Percentiles rank a stretch among this genome's conserved stretches.
Evolutionary conservation across 2,329 filamentous ascomycete species (phyloP).

Genomic region (Harringtonia aguacate): DNA sequence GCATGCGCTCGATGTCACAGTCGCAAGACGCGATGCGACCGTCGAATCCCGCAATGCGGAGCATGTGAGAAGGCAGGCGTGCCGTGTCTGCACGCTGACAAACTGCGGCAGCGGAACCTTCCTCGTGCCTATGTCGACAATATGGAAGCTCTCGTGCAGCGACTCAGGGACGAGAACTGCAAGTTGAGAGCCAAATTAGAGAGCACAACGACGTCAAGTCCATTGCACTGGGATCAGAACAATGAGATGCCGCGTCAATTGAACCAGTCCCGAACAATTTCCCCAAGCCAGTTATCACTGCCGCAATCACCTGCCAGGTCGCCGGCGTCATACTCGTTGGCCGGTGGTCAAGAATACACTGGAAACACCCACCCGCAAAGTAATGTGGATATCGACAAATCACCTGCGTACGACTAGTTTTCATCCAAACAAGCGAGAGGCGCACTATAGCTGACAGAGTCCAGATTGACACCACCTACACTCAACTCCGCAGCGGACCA

Average conservation of each 20-base stretch:
- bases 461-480: no score
- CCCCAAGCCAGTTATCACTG: no score
- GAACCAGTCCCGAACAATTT: no score
- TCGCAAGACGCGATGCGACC: constrained; percentile 12
- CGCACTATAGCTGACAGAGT: no score
- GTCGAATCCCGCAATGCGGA: constrained; percentile 9
- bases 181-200: neutral
- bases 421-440: no score
- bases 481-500: no score
- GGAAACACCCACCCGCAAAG: neutral
- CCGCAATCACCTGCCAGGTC: no score
- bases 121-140: constrained; percentile 10
- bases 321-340: no score
- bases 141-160: constrained; percentile 7
- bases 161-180: constrained; percentile 8
- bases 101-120: constrained; percentile 6
- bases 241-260: no score
- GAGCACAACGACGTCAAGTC: neutral
- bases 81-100: constrained; percentile 7
- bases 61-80: constrained; percentile 8
- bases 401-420: no score
- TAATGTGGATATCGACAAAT: no score
- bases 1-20: constrained; percentile 11
- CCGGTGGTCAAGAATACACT: no score
- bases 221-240: neutral